phyloP scores from a whole-genome alignment of 2,329 filamentous ascomycete species.

The Penicillium sp. region DNA sequence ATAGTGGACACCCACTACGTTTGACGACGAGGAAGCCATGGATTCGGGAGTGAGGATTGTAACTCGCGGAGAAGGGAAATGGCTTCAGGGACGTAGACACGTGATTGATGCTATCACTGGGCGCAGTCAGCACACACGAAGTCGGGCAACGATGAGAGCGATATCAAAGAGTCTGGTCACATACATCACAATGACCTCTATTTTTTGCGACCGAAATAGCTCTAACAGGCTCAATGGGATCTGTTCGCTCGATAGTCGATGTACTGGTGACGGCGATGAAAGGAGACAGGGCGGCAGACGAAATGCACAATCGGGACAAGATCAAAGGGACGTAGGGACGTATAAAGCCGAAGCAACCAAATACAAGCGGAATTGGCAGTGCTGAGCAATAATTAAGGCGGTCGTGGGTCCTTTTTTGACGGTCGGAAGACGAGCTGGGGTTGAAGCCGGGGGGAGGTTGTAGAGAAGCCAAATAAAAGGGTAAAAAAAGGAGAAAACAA shows the following conservation, averaged over 20 bases:
- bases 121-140: constrained; percentile 20
- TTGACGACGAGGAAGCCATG: constrained; percentile 88
- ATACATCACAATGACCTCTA: constrained; percentile 13
- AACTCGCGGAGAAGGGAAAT: constrained; percentile 16
- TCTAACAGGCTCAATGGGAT: constrained; percentile 1
- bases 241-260: background rate
- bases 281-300: background rate
- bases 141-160: background rate
- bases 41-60: constrained; percentile 10
- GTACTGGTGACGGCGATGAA: constrained; percentile 10
- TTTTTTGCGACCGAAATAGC: constrained; percentile 1
- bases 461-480: constrained; percentile 9
- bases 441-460: constrained; percentile 4
- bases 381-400: constrained; percentile 12
- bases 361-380: constrained; percentile 12
- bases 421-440: constrained; percentile 10
- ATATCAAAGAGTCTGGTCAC: background rate
- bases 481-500: constrained; percentile 12
- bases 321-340: background rate
- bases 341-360: background rate
- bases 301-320: background rate
- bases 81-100: constrained; percentile 23
- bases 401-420: constrained; percentile 9
- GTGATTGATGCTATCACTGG: constrained; percentile 19
- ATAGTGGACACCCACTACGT: constrained; percentile 98